Base-by-base conservation (phyloP, 2,329 filamentous ascomycete species). In the Apiospora pterosperma region DNA sequence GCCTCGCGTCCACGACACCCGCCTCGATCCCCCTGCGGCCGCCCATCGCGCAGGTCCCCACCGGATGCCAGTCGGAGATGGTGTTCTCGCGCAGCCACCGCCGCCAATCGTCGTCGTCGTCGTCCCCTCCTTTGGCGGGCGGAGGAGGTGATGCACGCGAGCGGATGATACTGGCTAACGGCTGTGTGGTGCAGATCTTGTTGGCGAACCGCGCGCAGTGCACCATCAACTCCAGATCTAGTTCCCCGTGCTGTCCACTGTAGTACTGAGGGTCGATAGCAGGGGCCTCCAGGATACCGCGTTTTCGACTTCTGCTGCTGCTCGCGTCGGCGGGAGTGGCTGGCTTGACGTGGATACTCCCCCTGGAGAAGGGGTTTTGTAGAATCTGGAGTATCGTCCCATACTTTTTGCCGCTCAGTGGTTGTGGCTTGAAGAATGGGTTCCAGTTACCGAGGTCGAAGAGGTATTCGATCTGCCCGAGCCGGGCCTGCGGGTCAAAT, bases 341-440 rank as follows among this genome's bases (percentile, higher is more conserved):
- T 2, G 61, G 38, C 4, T 64, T 71, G 61, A 85, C 78, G 65
- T 86, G 84, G 11, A 85, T 75, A 2, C 76, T 79, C 0, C 84
- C 84, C 3, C 76, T 74, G 0, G 81, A 80, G 36, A 83, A 83
- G 0, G 84, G 83, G 70, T 85, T 84, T 65, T 85, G 82, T 1
- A 85, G 72, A 65, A 84, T 81, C 64, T 81, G 79, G 0, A 85
- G 67, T 75, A 84, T 78, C 3, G 80, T 83, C 10, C 75, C 81
- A 64, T 85, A 84, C 63, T 77, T 79, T 65, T 80, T 84, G 2
- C 72, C 75, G 55, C 71, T 64, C 2, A 38, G 58, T 5, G 58
- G 31, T 5, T 67, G 74, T 59, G 62, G 74, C 63, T 38, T 69
- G 60, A 71, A 81, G 73, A 67, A 73, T 60, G 80, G 73, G 63